phyloP scores from a whole-genome alignment of 805 yeast genomes.

The Kodamaea jinghongensis region DNA sequence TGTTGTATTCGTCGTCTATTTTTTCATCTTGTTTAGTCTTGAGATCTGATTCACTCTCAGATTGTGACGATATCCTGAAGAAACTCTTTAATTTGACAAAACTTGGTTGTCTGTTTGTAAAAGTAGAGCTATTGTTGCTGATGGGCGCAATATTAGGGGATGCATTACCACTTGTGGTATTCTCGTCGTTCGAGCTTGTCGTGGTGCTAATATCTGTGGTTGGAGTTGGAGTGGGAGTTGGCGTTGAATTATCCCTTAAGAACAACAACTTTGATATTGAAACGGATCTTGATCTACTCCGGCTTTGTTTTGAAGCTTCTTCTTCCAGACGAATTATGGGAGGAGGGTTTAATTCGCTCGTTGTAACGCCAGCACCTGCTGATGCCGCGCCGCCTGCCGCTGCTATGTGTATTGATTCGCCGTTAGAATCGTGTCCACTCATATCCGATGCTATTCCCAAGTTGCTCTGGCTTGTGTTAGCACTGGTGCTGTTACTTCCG shows the following conservation, averaged over 20 bases:
- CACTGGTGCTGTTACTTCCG: slow-evolving; percentile 3
- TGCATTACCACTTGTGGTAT: slow-evolving; percentile 1
- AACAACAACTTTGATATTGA: slow-evolving; percentile 27
- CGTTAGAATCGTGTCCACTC: not conserved
- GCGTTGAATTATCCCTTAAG: slow-evolving; percentile 17
- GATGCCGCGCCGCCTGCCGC: not conserved
- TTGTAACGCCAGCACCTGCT: slow-evolving; percentile 1
- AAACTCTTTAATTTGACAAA: slow-evolving; percentile 28
- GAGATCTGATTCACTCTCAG: not conserved
- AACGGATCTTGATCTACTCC: slow-evolving; percentile 21
- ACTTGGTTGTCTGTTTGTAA: slow-evolving; percentile 17
- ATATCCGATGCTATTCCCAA: not conserved
- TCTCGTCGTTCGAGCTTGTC: slow-evolving; percentile 7
- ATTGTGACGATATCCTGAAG: slow-evolving; percentile 20
- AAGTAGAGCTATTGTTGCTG: not conserved
- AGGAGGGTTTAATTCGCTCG: slow-evolving; percentile 11
- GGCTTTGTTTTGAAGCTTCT: slow-evolving; percentile 8
- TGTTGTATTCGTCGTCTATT: not conserved
- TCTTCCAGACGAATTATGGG: slow-evolving; percentile 12
- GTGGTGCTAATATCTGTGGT: slow-evolving; percentile 3
- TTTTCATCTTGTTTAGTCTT: not conserved
- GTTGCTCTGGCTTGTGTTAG: slow-evolving; percentile 1
- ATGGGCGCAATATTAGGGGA: not conserved
- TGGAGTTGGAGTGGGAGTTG: too few relatives aligned
- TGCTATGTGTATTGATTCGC: not conserved